Evolutionary conservation across 2,329 filamentous ascomycete genomes (phyloP).

Genomic region (Arthrocladium fulminans): DNA sequence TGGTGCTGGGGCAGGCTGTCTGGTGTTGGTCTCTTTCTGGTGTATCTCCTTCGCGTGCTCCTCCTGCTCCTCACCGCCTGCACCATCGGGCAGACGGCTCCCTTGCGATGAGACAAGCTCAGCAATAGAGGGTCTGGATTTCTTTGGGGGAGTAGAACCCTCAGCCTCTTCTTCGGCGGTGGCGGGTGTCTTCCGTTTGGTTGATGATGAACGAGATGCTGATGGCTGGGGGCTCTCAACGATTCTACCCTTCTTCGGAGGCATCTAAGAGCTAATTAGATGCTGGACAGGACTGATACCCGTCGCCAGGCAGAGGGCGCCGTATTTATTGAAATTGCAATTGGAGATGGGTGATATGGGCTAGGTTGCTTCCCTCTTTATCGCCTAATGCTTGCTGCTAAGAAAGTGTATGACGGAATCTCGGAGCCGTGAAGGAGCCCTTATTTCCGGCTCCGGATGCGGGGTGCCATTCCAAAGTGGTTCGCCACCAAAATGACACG

Average conservation of each 20-base stretch:
- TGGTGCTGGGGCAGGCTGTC: conserved; percentile 15
- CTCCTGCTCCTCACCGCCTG: conserved; percentile 6
- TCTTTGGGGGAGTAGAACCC: conserved; percentile 15
- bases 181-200: conserved; percentile 3
- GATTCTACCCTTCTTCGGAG: conserved; percentile 17
- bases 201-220: conserved; percentile 8
- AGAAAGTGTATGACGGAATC: not conserved
- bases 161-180: conserved; percentile 10
- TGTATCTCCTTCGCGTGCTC: not conserved
- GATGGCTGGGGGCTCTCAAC: conserved; percentile 11
- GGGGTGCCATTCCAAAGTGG: not conserved
- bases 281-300: not conserved
- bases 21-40: conserved; percentile 6
- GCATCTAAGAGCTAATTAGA: conserved; percentile 16
- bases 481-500: not conserved
- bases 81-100: conserved; percentile 8
- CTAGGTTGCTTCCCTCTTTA: not conserved
- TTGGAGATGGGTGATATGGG: not conserved
- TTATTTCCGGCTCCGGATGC: not conserved
- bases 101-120: conserved; percentile 16
- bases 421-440: not conserved
- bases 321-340: not conserved
- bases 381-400: not conserved
- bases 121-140: conserved; percentile 14
- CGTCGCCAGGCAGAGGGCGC: not conserved